Conservation (phyloP, 495 filamentous ascomycete species). For the Neurospora terricola region DNA sequence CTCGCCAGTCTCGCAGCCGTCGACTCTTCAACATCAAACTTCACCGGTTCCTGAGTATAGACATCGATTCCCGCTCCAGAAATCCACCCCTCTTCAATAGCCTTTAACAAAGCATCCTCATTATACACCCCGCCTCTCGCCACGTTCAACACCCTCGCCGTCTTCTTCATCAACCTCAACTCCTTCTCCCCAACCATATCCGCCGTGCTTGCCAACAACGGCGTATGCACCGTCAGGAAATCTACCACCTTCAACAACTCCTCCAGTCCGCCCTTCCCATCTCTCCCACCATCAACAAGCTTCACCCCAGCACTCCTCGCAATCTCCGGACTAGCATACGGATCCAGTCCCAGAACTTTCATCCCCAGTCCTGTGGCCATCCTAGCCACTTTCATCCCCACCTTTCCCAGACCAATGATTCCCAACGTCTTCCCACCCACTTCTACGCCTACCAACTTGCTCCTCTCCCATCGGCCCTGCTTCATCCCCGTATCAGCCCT, state of each 20-base stretch:
- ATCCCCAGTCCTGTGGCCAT: constrained; percentile 62
- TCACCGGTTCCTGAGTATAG: constrained; percentile 59
- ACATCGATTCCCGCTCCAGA: constrained; percentile 68
- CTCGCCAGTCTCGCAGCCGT: constrained; percentile 44
- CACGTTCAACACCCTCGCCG: constrained; percentile 57
- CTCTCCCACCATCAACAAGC: constrained; percentile 28
- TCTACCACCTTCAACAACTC: constrained; percentile 53
- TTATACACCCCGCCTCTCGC: constrained; percentile 68
- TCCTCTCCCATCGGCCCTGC: constrained; percentile 57
- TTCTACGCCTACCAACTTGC: constrained; percentile 56
- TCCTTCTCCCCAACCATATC: constrained; percentile 54
- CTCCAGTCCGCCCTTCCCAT: constrained; percentile 18
- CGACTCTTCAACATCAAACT: constrained; percentile 27
- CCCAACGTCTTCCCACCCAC: constrained; percentile 59
- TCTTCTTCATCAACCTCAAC: constrained; percentile 56
- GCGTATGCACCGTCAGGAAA: constrained; percentile 68
- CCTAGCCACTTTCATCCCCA: constrained; percentile 60
- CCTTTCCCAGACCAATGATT: constrained; percentile 62
- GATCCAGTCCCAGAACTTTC: constrained; percentile 55
- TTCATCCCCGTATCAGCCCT: constrained; percentile 49
- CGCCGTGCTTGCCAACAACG: constrained; percentile 58
- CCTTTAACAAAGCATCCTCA: constrained; percentile 56
- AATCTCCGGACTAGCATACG: constrained; percentile 53
- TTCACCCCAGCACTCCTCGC: constrained; percentile 48
- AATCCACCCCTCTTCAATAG: constrained; percentile 55